These are phyloP conservation scores for Hypoxylon trugodes DNA, from an alignment of 495 filamentous ascomycete genomes.

Conservation along the genomic window DNA sequence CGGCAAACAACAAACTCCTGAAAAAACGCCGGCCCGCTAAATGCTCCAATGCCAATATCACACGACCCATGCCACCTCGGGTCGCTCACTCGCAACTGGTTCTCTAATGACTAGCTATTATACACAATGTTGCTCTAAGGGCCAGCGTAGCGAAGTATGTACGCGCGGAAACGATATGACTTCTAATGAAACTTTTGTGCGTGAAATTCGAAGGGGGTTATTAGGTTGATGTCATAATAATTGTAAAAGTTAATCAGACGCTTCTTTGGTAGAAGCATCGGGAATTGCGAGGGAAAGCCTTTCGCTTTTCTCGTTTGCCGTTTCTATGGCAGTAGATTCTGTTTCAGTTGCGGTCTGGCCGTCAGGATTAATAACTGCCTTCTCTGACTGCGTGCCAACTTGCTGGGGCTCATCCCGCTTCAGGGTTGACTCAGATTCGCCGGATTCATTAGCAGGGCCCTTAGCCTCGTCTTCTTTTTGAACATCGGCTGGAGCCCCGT, in stretches of 20 bases:
- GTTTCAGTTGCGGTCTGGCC: not conserved
- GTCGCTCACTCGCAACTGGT: slow-evolving; percentile 20
- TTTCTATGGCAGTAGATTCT: slow-evolving; percentile 8
- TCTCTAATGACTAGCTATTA: slow-evolving; percentile 42
- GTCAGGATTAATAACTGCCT: not conserved
- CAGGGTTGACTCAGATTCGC: slow-evolving; percentile 16
- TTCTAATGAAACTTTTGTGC: slow-evolving; percentile 26
- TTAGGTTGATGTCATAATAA: slow-evolving; percentile 22
- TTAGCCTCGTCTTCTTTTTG: slow-evolving; percentile 4
- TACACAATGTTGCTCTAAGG: slow-evolving; percentile 40
- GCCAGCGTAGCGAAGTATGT: slow-evolving; percentile 36
- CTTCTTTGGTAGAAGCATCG: slow-evolving; percentile 12
- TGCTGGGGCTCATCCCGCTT: slow-evolving; percentile 9
- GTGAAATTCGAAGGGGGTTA: slow-evolving; percentile 12
- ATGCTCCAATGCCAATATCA: slow-evolving; percentile 32
- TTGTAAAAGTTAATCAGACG: slow-evolving; percentile 17
- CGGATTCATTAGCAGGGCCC: slow-evolving; percentile 1
- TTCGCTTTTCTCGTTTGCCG: slow-evolving; percentile 22
- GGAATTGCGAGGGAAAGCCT: slow-evolving; percentile 39
- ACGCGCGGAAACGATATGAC: slow-evolving; percentile 32
- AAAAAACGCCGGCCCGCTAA: slow-evolving; percentile 34
- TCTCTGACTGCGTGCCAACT: slow-evolving; percentile 20
- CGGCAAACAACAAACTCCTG: slow-evolving; percentile 13
- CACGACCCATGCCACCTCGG: slow-evolving; percentile 15
- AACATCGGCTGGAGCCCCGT: slow-evolving; percentile 1